These are phyloP conservation scores for Blastomyces silverae DNA, from an alignment of 2,329 filamentous ascomycete genomes.

Conservation along the genomic window DNA sequence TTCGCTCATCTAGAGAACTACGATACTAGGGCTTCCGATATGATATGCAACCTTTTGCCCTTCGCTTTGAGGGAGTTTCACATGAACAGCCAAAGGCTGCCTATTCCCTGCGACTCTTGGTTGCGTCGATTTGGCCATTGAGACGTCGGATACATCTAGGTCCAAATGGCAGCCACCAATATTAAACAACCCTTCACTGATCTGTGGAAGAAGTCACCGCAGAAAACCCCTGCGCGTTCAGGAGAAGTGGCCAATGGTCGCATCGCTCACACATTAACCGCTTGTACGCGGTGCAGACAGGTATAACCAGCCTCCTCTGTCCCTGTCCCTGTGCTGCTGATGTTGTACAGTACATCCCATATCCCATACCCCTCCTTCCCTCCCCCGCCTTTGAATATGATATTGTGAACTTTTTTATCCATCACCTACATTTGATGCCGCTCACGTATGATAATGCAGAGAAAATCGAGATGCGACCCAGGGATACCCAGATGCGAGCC, in stretches of 20 bases:
- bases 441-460: conserved; percentile 45
- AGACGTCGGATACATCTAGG: not conserved
- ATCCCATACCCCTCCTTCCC: not conserved
- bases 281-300: conserved; percentile 46
- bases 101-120: not conserved
- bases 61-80: not conserved
- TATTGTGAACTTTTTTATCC: not conserved
- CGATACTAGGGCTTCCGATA: conserved; percentile 2
- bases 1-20: conserved; percentile 1
- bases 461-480: conserved; percentile 94
- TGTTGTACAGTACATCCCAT: not conserved
- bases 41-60: conserved; percentile 6
- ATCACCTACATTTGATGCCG: not conserved
- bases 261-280: conserved; percentile 45
- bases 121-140: not conserved
- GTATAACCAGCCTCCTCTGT: conserved; percentile 28
- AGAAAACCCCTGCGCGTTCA: conserved; percentile 27
- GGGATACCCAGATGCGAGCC: conserved; percentile 84
- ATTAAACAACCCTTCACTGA: not conserved
- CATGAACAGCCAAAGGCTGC: not conserved
- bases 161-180: conserved; percentile 9
- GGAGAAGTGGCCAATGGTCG: conserved; percentile 34
- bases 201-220: conserved; percentile 24
- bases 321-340: not conserved
- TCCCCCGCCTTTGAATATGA: not conserved